Evolutionary conservation across 257 asterid species (phyloP).

Genomic region (Solanum bukasovii): DNA sequence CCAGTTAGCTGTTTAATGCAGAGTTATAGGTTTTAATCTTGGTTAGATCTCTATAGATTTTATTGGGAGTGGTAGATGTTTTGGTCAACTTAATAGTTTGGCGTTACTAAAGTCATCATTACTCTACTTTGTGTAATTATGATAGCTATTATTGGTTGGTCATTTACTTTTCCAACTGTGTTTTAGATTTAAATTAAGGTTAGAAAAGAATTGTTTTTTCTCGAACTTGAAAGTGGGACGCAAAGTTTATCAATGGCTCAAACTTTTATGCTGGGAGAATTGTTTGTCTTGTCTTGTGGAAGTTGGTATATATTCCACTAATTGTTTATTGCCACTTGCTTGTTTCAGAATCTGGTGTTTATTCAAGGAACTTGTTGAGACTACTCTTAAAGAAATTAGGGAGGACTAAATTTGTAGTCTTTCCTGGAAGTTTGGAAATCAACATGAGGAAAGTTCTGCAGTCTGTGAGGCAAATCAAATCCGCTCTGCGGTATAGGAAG

Average conservation of each 20-base stretch:
- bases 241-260: neutral
- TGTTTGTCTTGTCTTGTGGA: neutral
- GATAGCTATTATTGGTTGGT: neutral
- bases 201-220: neutral
- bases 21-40: neutral
- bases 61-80: neutral
- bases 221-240: neutral
- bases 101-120: neutral
- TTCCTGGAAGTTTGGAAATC: neutral
- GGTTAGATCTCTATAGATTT: neutral
- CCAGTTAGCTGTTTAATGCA: neutral
- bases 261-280: neutral
- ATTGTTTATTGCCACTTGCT: neutral
- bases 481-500: conserved; percentile 21
- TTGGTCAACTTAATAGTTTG: neutral
- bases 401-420: neutral
- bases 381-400: neutral
- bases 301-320: conserved; percentile 13
- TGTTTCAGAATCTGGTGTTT: conserved; percentile 8
- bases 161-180: neutral
- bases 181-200: neutral
- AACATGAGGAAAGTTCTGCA: conserved; percentile 48
- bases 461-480: conserved; percentile 34
- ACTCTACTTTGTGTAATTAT: neutral
- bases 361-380: conserved; percentile 2